Percentiles rank a stretch among this genome's conserved stretches.
phyloP scores from a whole-genome alignment of 2,329 filamentous ascomycete species.

The Pseudopyricularia javanii region DNA sequence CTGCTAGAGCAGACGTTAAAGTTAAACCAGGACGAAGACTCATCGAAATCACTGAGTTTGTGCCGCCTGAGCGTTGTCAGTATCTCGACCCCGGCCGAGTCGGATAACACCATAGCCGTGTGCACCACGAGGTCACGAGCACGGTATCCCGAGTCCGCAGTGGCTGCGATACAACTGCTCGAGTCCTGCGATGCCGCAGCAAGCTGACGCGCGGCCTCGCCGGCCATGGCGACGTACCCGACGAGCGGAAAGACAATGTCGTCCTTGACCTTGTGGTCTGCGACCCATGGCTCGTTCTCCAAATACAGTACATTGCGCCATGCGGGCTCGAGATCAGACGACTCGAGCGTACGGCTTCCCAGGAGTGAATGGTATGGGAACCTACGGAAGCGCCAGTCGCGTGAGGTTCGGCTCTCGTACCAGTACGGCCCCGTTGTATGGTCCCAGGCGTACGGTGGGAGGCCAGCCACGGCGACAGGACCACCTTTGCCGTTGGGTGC shows the following conservation, averaged over 20 bases:
- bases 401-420: slow-evolving; percentile 31
- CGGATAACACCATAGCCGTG: background rate
- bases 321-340: slow-evolving; percentile 12
- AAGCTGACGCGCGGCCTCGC: background rate
- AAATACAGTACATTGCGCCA: slow-evolving; percentile 13
- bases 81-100: background rate
- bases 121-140: background rate
- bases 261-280: slow-evolving; percentile 19
- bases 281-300: slow-evolving; percentile 22
- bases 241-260: slow-evolving; percentile 23
- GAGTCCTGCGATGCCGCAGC: no score
- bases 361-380: slow-evolving; percentile 6
- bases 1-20: slow-evolving; percentile 3
- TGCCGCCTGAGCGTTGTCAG: background rate
- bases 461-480: slow-evolving; percentile 23
- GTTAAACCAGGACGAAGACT: background rate
- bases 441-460: slow-evolving; percentile 35
- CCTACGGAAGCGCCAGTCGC: slow-evolving; percentile 8
- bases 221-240: background rate
- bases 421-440: slow-evolving; percentile 28
- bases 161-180: background rate
- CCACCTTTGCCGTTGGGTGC: background rate
- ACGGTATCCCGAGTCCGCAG: background rate
- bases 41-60: background rate
- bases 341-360: background rate